Evolutionary conservation across 2,329 filamentous ascomycete species (phyloP).

Genomic region (Diaporthe batatas): DNA sequence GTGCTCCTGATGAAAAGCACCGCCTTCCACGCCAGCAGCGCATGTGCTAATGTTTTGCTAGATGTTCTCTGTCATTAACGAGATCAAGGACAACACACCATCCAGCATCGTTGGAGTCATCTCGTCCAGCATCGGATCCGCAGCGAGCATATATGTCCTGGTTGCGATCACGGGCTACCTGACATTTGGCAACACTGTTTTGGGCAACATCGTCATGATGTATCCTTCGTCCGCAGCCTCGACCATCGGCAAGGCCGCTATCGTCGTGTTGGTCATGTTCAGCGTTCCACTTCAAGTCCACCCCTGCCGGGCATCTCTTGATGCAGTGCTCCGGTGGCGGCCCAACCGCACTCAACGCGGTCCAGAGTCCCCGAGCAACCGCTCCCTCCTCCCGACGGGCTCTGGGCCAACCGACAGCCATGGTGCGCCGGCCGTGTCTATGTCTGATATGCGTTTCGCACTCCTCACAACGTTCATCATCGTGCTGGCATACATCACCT

Average conservation of each 20-base stretch:
- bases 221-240: constrained; percentile 84
- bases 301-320: constrained; percentile 93
- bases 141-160: constrained; percentile 88
- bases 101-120: constrained; percentile 83
- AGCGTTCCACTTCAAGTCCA: constrained; percentile 96
- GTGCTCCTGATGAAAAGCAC: neutral
- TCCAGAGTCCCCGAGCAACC: constrained; percentile 56
- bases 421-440: constrained; percentile 69
- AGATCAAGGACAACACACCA: constrained; percentile 88
- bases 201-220: constrained; percentile 94
- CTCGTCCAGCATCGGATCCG: constrained; percentile 85
- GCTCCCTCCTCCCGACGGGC: constrained; percentile 57
- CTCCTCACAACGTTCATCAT: constrained; percentile 89
- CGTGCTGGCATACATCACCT: constrained; percentile 85
- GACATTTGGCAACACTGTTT: constrained; percentile 90
- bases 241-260: constrained; percentile 93
- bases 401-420: constrained; percentile 59
- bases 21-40: constrained; percentile 11
- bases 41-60: constrained; percentile 55
- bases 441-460: constrained; percentile 91
- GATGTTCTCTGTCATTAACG: constrained; percentile 99
- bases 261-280: constrained; percentile 96
- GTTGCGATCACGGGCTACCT: constrained; percentile 96
- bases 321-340: constrained; percentile 94
- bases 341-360: constrained; percentile 64